These are phyloP conservation scores for Thalassiosira mediterranea DNA, from an alignment of 352 stramenopile species.

Conservation along the genomic window DNA sequence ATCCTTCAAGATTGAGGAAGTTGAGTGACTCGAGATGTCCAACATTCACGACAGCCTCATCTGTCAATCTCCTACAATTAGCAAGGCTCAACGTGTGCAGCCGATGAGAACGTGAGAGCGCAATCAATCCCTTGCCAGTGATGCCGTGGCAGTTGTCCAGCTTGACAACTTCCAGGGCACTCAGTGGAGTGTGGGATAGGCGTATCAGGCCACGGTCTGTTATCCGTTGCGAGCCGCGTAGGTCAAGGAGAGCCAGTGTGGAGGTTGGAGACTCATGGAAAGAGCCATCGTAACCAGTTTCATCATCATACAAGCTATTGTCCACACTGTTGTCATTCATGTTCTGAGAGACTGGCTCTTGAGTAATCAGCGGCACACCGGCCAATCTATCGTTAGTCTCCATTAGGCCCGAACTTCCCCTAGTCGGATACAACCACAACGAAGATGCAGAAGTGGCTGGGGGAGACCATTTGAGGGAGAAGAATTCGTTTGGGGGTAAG, in stretches of 20 bases:
- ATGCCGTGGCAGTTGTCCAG: conserved; percentile 79
- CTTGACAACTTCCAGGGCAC: conserved; percentile 63
- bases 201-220: conserved; percentile 75
- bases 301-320: conserved; percentile 7
- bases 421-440: conserved; percentile 17
- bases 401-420: background rate
- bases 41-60: conserved; percentile 80
- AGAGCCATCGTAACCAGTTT: conserved; percentile 13
- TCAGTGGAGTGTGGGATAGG: conserved; percentile 50
- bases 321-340: too few relatives aligned
- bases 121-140: conserved; percentile 64
- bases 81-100: conserved; percentile 73
- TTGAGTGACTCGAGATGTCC: conserved; percentile 63
- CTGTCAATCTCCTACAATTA: conserved; percentile 76
- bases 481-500: conserved; percentile 43
- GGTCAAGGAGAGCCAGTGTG: conserved; percentile 66
- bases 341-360: background rate
- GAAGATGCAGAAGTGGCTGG: conserved; percentile 24
- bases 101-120: conserved; percentile 56
- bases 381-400: conserved; percentile 1
- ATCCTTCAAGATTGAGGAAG: conserved; percentile 71
- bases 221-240: conserved; percentile 73
- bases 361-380: background rate
- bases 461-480: conserved; percentile 32
- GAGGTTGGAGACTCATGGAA: conserved; percentile 22